These are phyloP conservation scores for Penicillium sp. DNA, from an alignment of 2,329 filamentous ascomycete genomes.

Conservation along the genomic window DNA sequence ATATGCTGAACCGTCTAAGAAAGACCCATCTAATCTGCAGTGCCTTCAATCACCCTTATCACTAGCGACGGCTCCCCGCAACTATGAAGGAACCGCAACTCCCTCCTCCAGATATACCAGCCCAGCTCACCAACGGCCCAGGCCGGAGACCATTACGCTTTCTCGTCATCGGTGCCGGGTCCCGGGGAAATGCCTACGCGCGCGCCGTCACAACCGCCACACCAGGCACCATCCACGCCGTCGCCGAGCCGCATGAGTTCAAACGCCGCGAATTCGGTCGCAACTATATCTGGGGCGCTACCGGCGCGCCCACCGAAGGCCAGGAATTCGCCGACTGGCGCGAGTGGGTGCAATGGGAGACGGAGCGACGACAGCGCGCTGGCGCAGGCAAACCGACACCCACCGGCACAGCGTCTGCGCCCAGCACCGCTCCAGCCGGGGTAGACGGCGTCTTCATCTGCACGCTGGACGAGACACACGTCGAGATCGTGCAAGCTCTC, in stretches of 20 bases:
- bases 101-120: conserved; percentile 4
- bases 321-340: conserved; percentile 72
- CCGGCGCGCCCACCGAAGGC: conserved; percentile 51
- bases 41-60: not conserved
- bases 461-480: conserved; percentile 85
- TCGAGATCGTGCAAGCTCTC: conserved; percentile 72
- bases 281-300: conserved; percentile 67
- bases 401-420: conserved; percentile 27
- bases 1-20: not conserved
- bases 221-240: conserved; percentile 67
- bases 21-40: no score
- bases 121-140: not conserved
- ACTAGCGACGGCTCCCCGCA: not conserved
- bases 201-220: conserved; percentile 63
- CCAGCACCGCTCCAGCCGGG: conserved; percentile 46
- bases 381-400: conserved; percentile 29
- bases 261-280: conserved; percentile 70
- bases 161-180: conserved; percentile 78
- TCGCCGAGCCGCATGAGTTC: conserved; percentile 77
- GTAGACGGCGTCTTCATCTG: conserved; percentile 68
- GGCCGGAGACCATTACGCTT: conserved; percentile 52
- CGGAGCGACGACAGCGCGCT: conserved; percentile 54
- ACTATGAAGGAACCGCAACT: conserved; percentile 24
- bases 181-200: conserved; percentile 72
- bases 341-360: conserved; percentile 73